Evolutionary conservation across 345 rosid species (phyloP).

Genomic region (Erodium maritimum): DNA sequence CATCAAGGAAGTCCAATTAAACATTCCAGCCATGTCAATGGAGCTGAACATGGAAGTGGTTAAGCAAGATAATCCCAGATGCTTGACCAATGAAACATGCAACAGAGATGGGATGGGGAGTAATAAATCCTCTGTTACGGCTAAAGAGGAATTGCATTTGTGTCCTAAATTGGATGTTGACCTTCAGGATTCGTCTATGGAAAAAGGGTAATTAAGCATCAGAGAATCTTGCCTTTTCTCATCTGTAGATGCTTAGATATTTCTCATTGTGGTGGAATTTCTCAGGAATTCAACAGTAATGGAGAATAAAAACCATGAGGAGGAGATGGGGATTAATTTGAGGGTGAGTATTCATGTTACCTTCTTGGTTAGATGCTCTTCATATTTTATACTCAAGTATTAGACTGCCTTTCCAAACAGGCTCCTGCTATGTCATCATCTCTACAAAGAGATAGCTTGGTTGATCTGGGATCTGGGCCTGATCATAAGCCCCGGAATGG

Average conservation of each 20-base stretch:
- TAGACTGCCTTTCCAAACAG: conserved; percentile 14
- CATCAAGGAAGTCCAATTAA: conserved; percentile 3
- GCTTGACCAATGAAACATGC: conserved; percentile 11
- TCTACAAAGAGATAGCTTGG: conserved; percentile 4
- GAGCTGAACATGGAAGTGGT: not conserved
- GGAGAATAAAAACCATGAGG: conserved; percentile 15
- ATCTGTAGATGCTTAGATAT: conserved; percentile 1
- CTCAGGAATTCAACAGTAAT: conserved; percentile 16
- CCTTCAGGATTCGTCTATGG: conserved; percentile 16
- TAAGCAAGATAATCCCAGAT: conserved; percentile 15
- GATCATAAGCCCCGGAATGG: conserved; percentile 4
- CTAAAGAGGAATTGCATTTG: conserved; percentile 8
- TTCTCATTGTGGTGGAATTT: conserved; percentile 3
- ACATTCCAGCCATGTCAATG: not conserved
- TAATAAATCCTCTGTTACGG: conserved; percentile 6
- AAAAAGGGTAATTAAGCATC: conserved; percentile 25
- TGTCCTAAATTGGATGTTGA: conserved; percentile 14
- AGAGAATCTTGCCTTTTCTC: conserved; percentile 9
- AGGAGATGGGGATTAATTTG: conserved; percentile 37
- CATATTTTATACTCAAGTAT: not conserved
- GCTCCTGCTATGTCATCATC: too few species aligned
- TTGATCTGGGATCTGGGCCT: conserved; percentile 2
- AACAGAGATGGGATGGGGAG: conserved; percentile 7
- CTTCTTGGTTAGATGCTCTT: conserved; percentile 10
- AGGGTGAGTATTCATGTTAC: conserved; percentile 39